Evolutionary conservation across 1,284 basidiomycete species (phyloP).

Genomic region (Kwoniella shivajii): DNA sequence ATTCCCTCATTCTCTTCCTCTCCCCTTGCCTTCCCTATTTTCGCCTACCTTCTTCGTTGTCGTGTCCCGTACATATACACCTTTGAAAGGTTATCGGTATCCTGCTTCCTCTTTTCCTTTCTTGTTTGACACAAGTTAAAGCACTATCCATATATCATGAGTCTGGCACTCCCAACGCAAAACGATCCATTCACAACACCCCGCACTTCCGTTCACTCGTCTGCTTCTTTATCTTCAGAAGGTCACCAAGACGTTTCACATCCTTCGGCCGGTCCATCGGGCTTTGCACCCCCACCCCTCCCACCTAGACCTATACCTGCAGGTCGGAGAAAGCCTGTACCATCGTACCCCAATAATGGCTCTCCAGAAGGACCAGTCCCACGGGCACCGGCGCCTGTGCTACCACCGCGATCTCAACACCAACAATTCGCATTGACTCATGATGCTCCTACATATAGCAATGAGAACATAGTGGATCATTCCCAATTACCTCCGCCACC

Average conservation of each 20-base stretch:
- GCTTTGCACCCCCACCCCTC: constrained; percentile 12
- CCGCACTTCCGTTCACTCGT: background rate
- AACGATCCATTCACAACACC: constrained; percentile 10
- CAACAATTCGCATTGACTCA: background rate
- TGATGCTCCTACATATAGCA: constrained; percentile 11
- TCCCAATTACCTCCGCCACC: constrained; percentile 14
- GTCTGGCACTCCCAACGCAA: constrained; percentile 9
- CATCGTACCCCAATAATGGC: constrained; percentile 8
- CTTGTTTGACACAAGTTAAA: constrained; percentile 2
- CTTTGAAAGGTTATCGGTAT: no score
- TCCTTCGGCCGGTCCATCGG: background rate
- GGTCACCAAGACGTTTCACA: background rate
- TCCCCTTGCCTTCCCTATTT: no score
- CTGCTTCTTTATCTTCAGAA: background rate
- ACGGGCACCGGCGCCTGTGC: background rate
- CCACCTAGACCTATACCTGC: constrained; percentile 14
- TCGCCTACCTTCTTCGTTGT: no score
- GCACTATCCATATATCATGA: background rate
- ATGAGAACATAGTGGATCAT: constrained; percentile 10
- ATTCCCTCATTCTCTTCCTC: no score
- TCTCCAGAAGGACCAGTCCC: constrained; percentile 7
- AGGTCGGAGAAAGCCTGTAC: constrained; percentile 16
- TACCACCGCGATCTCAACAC: constrained; percentile 8
- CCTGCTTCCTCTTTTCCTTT: background rate
- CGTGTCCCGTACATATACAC: no score